Evolutionary conservation across 352 stramenopile genomes (phyloP).

Genomic region (Globisporangium carolinianum): DNA sequence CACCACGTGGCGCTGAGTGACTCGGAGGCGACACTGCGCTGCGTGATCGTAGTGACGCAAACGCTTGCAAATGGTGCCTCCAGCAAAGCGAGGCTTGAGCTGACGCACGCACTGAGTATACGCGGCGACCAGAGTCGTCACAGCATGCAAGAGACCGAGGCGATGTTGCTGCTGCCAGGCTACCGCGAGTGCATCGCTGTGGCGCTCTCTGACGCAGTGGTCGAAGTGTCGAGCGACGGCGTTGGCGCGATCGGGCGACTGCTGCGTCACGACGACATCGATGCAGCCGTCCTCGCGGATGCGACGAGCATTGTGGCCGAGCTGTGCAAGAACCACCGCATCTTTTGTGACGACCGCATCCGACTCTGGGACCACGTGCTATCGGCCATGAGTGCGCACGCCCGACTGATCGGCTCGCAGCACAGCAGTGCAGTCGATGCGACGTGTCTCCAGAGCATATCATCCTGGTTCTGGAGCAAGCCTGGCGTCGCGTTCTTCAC

Average conservation of each 20-base stretch:
- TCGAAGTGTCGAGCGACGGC: slow-evolving; percentile 5
- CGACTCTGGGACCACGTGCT: slow-evolving; percentile 16
- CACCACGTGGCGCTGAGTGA: slow-evolving; percentile 4
- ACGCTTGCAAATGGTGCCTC: not conserved
- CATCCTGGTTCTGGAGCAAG: slow-evolving; percentile 27
- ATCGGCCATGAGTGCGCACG: slow-evolving; percentile 8
- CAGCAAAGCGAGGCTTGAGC: slow-evolving; percentile 2
- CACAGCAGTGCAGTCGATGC: slow-evolving; percentile 7
- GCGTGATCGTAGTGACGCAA: not conserved
- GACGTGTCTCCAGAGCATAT: slow-evolving; percentile 18
- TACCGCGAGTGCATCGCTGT: not conserved
- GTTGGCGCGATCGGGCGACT: slow-evolving; percentile 13
- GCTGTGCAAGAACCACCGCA: slow-evolving; percentile 17
- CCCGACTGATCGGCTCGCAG: not conserved
- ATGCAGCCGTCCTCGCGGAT: slow-evolving; percentile 7
- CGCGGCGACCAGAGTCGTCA: not conserved
- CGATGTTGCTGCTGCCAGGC: not conserved
- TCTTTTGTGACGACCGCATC: slow-evolving; percentile 15
- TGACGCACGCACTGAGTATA: not conserved
- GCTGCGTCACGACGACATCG: slow-evolving; percentile 6
- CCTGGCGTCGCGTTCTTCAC: slow-evolving; percentile 17
- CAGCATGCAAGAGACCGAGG: not conserved
- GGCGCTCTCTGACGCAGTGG: not conserved
- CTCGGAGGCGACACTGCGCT: not conserved
- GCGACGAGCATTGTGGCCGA: slow-evolving; percentile 18